Evolutionary conservation across 1,284 basidiomycete genomes (phyloP).

Genomic region (Sanghuangporus weigelae): DNA sequence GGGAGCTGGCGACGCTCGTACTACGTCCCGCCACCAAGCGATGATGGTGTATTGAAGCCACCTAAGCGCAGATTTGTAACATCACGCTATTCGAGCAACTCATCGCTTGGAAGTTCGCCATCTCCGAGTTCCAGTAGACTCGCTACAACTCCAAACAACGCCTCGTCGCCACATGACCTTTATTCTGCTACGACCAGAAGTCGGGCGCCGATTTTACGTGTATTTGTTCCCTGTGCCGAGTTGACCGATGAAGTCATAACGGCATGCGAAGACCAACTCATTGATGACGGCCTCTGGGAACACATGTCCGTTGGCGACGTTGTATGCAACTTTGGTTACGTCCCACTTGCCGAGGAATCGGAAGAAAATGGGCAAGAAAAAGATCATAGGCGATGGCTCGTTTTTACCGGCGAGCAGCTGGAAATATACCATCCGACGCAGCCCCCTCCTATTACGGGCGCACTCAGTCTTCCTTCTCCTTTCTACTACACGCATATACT

Average conservation of each 20-base stretch:
- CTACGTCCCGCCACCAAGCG: constrained; percentile 31
- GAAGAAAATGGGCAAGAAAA: constrained; percentile 27
- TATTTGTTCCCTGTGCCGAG: constrained; percentile 63
- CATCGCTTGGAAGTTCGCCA: constrained; percentile 29
- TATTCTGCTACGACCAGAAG: constrained; percentile 50
- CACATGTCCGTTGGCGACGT: constrained; percentile 69
- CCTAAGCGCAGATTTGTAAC: constrained; percentile 35
- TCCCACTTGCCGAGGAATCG: constrained; percentile 36
- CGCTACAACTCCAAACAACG: constrained; percentile 32
- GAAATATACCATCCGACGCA: constrained; percentile 50
- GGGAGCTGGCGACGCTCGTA: constrained; percentile 42
- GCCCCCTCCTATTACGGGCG: constrained; percentile 45
- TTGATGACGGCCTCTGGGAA: constrained; percentile 58
- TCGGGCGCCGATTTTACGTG: constrained; percentile 67
- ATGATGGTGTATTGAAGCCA: constrained; percentile 29
- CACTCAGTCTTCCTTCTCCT: constrained; percentile 60
- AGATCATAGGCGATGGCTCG: constrained; percentile 43
- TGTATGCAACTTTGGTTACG: constrained; percentile 71
- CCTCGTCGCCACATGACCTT: constrained; percentile 55
- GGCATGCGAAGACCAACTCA: constrained; percentile 60
- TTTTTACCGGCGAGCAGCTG: constrained; percentile 58
- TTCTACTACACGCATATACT: constrained; percentile 59
- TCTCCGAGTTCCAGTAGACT: constrained; percentile 11
- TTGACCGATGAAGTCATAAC: constrained; percentile 46
- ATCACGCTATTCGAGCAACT: constrained; percentile 37